phyloP scores from a whole-genome alignment of 352 stramenopile species.

The Pythium aristosporum region DNA sequence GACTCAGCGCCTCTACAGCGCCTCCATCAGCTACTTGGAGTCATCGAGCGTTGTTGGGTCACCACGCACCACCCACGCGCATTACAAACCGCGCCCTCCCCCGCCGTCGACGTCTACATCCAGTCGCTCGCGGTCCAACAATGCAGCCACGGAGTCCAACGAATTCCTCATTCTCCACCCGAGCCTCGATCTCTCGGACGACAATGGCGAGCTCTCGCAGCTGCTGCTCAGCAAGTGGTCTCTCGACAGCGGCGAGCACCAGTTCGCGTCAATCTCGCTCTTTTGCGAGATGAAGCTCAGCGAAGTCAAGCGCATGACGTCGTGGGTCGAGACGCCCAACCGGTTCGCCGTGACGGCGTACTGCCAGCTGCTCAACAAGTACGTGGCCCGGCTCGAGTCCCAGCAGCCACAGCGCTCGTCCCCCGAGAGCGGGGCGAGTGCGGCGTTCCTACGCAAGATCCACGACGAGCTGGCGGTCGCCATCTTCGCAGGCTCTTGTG shows the following conservation, averaged over 20 bases:
- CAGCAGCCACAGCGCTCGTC: background rate
- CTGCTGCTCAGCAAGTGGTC: constrained; percentile 74
- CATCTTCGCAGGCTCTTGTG: constrained; percentile 39
- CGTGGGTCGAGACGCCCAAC: constrained; percentile 70
- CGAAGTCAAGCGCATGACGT: constrained; percentile 73
- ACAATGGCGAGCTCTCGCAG: constrained; percentile 54
- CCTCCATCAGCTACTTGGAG: constrained; percentile 18
- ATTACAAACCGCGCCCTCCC: constrained; percentile 1
- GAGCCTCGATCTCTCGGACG: constrained; percentile 50
- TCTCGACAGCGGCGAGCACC: constrained; percentile 44
- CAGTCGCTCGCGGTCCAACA: constrained; percentile 4
- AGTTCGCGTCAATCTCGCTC: constrained; percentile 62
- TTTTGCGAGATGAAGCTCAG: constrained; percentile 83
- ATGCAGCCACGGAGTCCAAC: constrained; percentile 9
- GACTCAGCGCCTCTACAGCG: constrained; percentile 17
- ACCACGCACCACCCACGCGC: background rate
- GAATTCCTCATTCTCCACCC: constrained; percentile 63
- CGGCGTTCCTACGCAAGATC: constrained; percentile 49
- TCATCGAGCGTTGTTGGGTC: background rate
- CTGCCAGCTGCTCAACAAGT: constrained; percentile 69
- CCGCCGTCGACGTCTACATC: background rate
- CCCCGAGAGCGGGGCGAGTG: constrained; percentile 35
- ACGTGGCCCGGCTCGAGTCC: constrained; percentile 31
- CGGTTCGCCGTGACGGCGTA: constrained; percentile 73
- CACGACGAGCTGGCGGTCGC: constrained; percentile 47